Percentiles rank a stretch among this genome's conserved stretches.
Conservation (phyloP, 257 asterid genomes). For the Galeopsis tetrahit region DNA sequence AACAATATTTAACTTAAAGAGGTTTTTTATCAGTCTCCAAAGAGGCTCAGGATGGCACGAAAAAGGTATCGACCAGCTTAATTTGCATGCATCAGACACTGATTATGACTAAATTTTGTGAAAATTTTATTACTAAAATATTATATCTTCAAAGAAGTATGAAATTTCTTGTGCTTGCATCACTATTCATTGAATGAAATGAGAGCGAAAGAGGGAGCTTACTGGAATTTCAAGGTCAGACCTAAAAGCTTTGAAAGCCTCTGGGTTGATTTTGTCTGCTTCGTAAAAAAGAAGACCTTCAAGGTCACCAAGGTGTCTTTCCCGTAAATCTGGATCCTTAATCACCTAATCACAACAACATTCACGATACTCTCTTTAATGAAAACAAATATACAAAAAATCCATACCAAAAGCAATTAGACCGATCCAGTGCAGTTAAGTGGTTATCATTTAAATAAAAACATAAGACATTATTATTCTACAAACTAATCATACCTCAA, state of each 20-base stretch:
- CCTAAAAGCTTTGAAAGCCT: neutral
- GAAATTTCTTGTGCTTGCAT: neutral
- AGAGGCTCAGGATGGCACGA: too few relatives aligned
- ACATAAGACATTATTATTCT: neutral
- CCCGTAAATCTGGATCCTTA: neutral
- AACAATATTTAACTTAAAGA: too few relatives aligned
- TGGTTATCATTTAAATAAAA: neutral
- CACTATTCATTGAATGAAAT: neutral
- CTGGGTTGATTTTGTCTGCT: conserved; percentile 3
- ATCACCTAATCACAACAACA: neutral
- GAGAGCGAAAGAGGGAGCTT: neutral
- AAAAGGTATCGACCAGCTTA: too few relatives aligned
- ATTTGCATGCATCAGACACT: neutral
- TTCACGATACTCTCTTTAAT: neutral
- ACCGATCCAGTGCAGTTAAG: neutral
- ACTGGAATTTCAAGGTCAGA: conserved; percentile 2
- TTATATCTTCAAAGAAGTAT: neutral
- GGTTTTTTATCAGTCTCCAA: too few relatives aligned
- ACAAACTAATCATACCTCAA: conserved; percentile 41
- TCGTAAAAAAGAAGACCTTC: neutral
- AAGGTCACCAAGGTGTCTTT: neutral
- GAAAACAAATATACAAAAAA: neutral
- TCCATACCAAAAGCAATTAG: neutral
- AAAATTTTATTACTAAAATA: neutral
- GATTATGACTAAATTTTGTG: neutral